Base-by-base conservation (phyloP, 108 stramenopile genomes). In the Schizochytrium sp. region DNA sequence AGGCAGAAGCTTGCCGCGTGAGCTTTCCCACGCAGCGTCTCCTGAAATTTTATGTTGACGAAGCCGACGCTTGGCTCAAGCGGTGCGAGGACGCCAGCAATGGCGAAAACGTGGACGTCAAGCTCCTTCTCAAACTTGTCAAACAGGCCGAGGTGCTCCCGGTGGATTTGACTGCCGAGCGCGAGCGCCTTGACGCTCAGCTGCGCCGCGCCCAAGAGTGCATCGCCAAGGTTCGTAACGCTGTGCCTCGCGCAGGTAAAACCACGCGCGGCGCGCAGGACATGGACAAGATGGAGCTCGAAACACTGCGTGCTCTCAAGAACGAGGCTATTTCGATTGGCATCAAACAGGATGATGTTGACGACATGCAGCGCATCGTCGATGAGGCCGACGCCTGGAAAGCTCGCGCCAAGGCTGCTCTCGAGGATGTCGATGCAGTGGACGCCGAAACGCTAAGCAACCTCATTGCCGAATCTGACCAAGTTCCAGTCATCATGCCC, bases 231-330 rank as follows among this genome's bases (percentile, higher is more conserved):
- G 76, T 83, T 18, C 19, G 51, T 8, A 12, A 47, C 28, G 76
- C 76, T 6, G 76, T 83, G 19, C 76, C 76, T 6, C 45, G 51
- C 25, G 63, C 21, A 14, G 25, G 51, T 1, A 83, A 53, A 18
- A 53, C 45, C 12, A 83, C 76, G 2, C 76, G 76, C 76, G 76
- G 76, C n/a, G 76, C 48, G 1, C 48, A 53, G 28, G 76, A 83
- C n/a, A 53, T 83, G 10, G 76, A 53, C 6, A 83, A 83, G 76
- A 83, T 83, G 76, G 76, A 83, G 48, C 51, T 83, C 25, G 76
- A 83, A 12, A 83, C 51, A 8, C 28, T 83, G 18, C 76, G 76
- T 23, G 76, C 45, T 6, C 51, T 83, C 25, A 47, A 53, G 51
- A 23, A 83, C 51, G 76, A 83, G 51, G 76, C 76, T 4, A 28